Conservation (phyloP, 2,329 filamentous ascomycete genomes). For the Trichophyton equinum region DNA sequence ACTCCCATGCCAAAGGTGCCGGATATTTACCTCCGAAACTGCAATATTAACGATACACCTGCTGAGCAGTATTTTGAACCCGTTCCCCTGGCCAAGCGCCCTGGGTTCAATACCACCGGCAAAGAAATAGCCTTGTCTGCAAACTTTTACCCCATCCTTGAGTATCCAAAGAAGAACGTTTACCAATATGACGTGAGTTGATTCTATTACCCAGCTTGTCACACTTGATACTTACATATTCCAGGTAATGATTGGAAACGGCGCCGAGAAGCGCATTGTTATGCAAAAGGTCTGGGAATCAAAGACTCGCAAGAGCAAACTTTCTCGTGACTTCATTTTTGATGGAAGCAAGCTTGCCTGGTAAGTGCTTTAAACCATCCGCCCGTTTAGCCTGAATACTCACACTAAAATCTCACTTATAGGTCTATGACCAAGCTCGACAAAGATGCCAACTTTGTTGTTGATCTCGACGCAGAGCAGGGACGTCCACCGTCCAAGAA, state of each 20-base stretch:
- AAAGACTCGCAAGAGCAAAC: conserved; percentile 41
- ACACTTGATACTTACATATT: conserved; percentile 6
- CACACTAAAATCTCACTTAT: conserved; percentile 10
- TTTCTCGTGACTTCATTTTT: conserved; percentile 55
- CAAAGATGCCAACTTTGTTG: conserved; percentile 41
- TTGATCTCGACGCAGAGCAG: conserved; percentile 62
- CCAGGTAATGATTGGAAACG: conserved; percentile 54
- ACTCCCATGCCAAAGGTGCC: not conserved
- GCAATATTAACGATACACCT: conserved; percentile 10
- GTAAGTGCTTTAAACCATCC: conserved; percentile 35
- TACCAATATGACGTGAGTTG: conserved; percentile 73
- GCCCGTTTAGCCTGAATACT: not conserved
- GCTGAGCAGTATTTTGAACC: conserved; percentile 14
- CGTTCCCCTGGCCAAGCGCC: conserved; percentile 33
- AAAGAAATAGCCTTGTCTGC: conserved; percentile 45
- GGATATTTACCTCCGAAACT: conserved; percentile 5
- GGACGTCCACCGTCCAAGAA: conserved; percentile 29
- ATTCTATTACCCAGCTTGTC: not conserved
- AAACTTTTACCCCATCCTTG: conserved; percentile 62
- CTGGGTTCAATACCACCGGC: conserved; percentile 47
- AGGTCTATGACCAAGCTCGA: conserved; percentile 28
- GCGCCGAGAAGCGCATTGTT: conserved; percentile 51
- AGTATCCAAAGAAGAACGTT: conserved; percentile 49
- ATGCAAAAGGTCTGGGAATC: conserved; percentile 68
- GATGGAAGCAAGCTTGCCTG: conserved; percentile 82